Conservation (phyloP, 345 rosid genomes). For the Gossypium stocksii region DNA sequence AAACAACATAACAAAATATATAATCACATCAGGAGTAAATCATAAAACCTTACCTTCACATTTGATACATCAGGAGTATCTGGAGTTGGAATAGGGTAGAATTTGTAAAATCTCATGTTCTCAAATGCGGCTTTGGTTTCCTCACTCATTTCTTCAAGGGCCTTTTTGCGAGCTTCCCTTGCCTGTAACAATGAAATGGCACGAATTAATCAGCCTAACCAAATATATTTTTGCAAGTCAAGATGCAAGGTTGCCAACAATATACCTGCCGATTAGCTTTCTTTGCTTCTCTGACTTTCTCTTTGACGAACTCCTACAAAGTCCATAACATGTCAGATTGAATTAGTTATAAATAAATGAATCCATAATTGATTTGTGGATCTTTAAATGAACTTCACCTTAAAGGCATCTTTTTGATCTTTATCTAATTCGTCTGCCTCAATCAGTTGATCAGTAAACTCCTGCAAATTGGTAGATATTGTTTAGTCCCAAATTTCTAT, state of each 20-base stretch:
- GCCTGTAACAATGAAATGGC: constrained; percentile 43
- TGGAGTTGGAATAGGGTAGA: constrained; percentile 69
- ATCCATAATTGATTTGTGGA: constrained; percentile 10
- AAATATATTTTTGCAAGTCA: constrained; percentile 6
- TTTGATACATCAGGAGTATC: constrained; percentile 69
- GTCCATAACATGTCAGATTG: not conserved
- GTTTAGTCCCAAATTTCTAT: constrained; percentile 3
- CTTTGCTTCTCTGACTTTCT: constrained; percentile 84
- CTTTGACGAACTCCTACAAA: constrained; percentile 68
- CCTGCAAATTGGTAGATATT: constrained; percentile 39
- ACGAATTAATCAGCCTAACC: constrained; percentile 5
- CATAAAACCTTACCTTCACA: constrained; percentile 46
- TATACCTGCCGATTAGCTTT: constrained; percentile 81
- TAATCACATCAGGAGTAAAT: not conserved
- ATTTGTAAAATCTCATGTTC: constrained; percentile 82
- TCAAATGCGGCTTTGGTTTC: constrained; percentile 60
- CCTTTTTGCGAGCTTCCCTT: constrained; percentile 75
- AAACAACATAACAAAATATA: not conserved
- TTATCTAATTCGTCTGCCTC: constrained; percentile 56
- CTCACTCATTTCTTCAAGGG: constrained; percentile 77
- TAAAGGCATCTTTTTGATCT: constrained; percentile 79
- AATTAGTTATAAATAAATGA: not conserved
- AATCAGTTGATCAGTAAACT: constrained; percentile 57
- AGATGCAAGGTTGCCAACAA: not conserved
- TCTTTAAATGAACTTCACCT: constrained; percentile 34